A percentile compares a stretch with the other conserved stretches of the same genome.
Conservation (phyloP, 1,139 yeast species). For the Pichia terricola region DNA sequence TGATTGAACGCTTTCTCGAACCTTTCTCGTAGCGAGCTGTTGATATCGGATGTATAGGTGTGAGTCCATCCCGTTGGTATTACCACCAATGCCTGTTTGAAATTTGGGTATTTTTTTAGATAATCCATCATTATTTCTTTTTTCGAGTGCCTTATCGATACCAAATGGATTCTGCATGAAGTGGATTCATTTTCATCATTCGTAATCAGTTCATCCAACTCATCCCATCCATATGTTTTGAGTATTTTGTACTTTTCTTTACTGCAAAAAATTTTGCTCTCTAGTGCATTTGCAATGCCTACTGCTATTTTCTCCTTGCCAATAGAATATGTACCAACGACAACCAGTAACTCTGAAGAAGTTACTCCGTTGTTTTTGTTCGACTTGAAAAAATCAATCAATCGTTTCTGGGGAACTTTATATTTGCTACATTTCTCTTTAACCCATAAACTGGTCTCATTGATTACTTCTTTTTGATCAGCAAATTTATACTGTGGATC, state of each 20-base stretch:
- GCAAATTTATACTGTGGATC: conserved; percentile 71
- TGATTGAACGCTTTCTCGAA: conserved; percentile 5
- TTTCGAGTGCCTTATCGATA: conserved; percentile 36
- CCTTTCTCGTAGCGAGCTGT: neutral
- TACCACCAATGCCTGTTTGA: conserved; percentile 52
- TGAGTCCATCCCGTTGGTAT: conserved; percentile 84
- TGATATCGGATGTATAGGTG: neutral
- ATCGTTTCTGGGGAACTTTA: conserved; percentile 29
- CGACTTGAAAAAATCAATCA: conserved; percentile 29
- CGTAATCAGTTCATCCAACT: conserved; percentile 19
- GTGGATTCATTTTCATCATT: conserved; percentile 24
- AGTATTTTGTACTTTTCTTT: conserved; percentile 40
- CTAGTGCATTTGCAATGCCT: conserved; percentile 47
- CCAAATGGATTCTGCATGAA: conserved; percentile 61
- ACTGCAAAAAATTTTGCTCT: conserved; percentile 43
- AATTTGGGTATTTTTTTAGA: conserved; percentile 38
- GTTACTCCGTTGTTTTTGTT: neutral
- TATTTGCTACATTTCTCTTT: conserved; percentile 22
- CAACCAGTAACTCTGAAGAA: conserved; percentile 35
- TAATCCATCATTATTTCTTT: conserved; percentile 38
- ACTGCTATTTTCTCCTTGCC: conserved; percentile 86
- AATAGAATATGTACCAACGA: conserved; percentile 85
- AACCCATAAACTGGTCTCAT: conserved; percentile 47
- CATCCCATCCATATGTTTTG: conserved; percentile 31
- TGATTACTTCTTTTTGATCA: conserved; percentile 59